These are phyloP conservation scores for Moesziomyces sp. DNA, from an alignment of 1,284 basidiomycete genomes.

Conservation along the genomic window DNA sequence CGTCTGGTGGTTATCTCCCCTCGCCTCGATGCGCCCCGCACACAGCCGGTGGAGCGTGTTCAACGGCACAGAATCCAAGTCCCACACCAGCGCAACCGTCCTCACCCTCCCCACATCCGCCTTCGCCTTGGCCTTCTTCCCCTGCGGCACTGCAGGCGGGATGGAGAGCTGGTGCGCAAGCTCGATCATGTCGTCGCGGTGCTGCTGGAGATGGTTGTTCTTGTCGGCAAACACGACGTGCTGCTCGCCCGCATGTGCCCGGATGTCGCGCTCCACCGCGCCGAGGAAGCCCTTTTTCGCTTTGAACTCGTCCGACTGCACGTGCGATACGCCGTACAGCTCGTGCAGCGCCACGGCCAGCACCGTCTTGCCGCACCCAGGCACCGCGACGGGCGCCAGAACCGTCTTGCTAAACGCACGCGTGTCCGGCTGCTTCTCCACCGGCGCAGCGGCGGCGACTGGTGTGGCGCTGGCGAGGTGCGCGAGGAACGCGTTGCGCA, in stretches of 20 bases:
- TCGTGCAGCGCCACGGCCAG: slow-evolving; percentile 81
- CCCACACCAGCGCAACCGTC: slow-evolving; percentile 55
- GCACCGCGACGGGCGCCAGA: slow-evolving; percentile 88
- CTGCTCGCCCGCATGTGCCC: slow-evolving; percentile 2
- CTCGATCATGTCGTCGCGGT: slow-evolving; percentile 62
- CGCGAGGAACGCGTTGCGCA: slow-evolving; percentile 80
- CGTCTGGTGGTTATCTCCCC: slow-evolving; percentile 64
- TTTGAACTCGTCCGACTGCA: slow-evolving; percentile 87
- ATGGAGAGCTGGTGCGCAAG: slow-evolving; percentile 21
- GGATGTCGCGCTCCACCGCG: slow-evolving; percentile 73
- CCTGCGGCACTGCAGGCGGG: neutral
- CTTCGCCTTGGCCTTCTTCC: slow-evolving; percentile 4
- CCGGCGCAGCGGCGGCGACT: slow-evolving; percentile 39
- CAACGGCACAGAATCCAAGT: slow-evolving; percentile 49
- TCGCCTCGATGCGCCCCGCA: slow-evolving; percentile 42
- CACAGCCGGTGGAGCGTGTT: slow-evolving; percentile 56
- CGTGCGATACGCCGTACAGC: slow-evolving; percentile 81
- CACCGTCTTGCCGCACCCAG: slow-evolving; percentile 94
- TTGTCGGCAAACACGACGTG: slow-evolving; percentile 62
- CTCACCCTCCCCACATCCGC: slow-evolving; percentile 38
- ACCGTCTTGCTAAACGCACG: slow-evolving; percentile 79
- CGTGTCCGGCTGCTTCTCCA: slow-evolving; percentile 28
- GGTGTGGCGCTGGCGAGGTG: slow-evolving; percentile 69
- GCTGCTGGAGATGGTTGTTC: slow-evolving; percentile 65
- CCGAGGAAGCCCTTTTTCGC: slow-evolving; percentile 84